A percentile compares a stretch with the other conserved stretches of the same genome.
These are phyloP conservation scores for Nicotiana tabacum DNA, from an alignment of 257 asterid genomes.

Conservation along the genomic window DNA sequence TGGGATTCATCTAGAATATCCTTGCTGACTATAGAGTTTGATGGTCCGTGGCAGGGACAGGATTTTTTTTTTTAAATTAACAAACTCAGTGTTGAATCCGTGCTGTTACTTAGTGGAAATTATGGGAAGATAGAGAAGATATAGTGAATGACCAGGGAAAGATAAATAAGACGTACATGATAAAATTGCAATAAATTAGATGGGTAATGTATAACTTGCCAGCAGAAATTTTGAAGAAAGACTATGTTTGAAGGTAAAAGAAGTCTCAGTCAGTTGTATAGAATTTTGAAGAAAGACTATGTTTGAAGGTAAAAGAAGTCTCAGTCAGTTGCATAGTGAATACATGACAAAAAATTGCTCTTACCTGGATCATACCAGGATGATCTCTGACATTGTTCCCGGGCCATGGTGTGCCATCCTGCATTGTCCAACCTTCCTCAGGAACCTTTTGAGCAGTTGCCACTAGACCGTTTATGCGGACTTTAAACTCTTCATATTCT, in stretches of 20 bases:
- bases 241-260: background rate
- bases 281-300: background rate
- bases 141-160: background rate
- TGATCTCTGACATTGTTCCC: conserved; percentile 91
- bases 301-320: background rate
- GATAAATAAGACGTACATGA: background rate
- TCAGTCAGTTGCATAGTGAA: background rate
- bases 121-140: background rate
- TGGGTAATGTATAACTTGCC: background rate
- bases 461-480: conserved; percentile 63
- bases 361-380: conserved; percentile 97
- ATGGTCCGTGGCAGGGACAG: background rate
- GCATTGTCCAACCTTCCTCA: conserved; percentile 97
- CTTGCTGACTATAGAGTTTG: background rate
- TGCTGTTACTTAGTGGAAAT: background rate
- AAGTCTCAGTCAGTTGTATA: background rate
- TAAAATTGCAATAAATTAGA: background rate
- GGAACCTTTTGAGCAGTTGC: conserved; percentile 82
- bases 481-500: conserved; percentile 91
- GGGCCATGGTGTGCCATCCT: conserved; percentile 95
- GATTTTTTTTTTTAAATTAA: background rate
- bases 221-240: background rate
- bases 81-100: background rate
- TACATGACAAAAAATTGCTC: conserved; percentile 7
- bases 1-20: background rate